A percentile compares a stretch with the other conserved stretches of the same genome.
phyloP scores from a whole-genome alignment of 768 basidiomycete genomes.

The Crucibulum laeve region DNA sequence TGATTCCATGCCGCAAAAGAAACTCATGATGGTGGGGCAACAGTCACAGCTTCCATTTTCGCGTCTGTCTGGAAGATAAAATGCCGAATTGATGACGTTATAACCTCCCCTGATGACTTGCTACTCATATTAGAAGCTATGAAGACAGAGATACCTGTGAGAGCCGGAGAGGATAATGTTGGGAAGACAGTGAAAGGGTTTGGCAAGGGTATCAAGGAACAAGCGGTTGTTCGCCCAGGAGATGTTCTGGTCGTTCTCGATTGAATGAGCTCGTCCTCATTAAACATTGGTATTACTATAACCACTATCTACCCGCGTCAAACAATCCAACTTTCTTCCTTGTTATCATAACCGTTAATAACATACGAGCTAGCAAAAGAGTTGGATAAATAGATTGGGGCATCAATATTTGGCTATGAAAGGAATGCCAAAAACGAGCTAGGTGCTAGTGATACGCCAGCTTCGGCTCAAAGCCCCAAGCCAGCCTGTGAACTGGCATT shows the following conservation, averaged over 20 bases:
- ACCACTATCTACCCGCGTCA: no score
- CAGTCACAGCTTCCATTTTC: slow-evolving; percentile 31
- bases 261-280: no score
- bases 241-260: slow-evolving; percentile 35
- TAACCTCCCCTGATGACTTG: slow-evolving; percentile 35
- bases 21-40: slow-evolving; percentile 2
- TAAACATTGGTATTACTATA: no score
- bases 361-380: no score
- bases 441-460: no score
- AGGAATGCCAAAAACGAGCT: no score
- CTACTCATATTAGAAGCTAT: slow-evolving; percentile 57
- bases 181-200: slow-evolving; percentile 37
- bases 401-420: no score
- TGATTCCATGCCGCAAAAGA: not conserved
- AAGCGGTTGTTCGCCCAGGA: slow-evolving; percentile 41
- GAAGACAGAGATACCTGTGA: slow-evolving; percentile 58
- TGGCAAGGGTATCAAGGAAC: slow-evolving; percentile 36
- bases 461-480: no score
- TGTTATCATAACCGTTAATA: no score
- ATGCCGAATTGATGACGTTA: slow-evolving; percentile 33
- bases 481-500: no score
- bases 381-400: no score
- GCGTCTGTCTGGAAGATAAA: slow-evolving; percentile 50
- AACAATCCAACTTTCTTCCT: no score
- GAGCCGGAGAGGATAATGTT: slow-evolving; percentile 37